These are phyloP conservation scores for Alternaria ventricosa DNA, from an alignment of 2,329 filamentous ascomycete genomes.

Conservation along the genomic window DNA sequence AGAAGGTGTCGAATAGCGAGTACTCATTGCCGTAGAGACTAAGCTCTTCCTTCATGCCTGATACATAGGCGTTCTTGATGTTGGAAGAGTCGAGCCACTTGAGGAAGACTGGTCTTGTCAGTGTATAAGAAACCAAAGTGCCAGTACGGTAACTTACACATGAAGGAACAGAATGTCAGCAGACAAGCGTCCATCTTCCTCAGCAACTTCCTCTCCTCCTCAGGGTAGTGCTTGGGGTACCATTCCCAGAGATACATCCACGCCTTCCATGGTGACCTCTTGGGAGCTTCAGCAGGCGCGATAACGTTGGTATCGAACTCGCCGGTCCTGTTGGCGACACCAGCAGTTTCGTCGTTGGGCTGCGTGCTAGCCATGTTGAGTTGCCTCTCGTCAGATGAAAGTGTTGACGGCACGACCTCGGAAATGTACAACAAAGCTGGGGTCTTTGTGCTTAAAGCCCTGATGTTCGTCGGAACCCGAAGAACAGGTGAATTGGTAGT, in stretches of 20 bases:
- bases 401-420: slow-evolving; percentile 7
- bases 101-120: slow-evolving; percentile 40
- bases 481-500: slow-evolving; percentile 33
- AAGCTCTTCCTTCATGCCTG: slow-evolving; percentile 43
- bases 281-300: slow-evolving; percentile 43
- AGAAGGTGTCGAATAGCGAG: slow-evolving; percentile 54
- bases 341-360: slow-evolving; percentile 28
- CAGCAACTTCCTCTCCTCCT: slow-evolving; percentile 42
- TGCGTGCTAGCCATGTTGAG: slow-evolving; percentile 25
- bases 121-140: background rate
- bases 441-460: slow-evolving; percentile 6
- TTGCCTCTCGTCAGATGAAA: background rate
- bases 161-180: slow-evolving; percentile 46
- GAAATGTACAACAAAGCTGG: slow-evolving; percentile 2
- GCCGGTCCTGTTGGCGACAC: slow-evolving; percentile 25
- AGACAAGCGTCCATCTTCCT: slow-evolving; percentile 47
- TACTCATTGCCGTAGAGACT: slow-evolving; percentile 65
- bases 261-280: slow-evolving; percentile 47
- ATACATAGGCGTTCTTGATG: slow-evolving; percentile 55
- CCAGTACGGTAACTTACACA: slow-evolving; percentile 35
- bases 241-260: slow-evolving; percentile 50
- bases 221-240: slow-evolving; percentile 47
- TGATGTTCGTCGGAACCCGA: slow-evolving; percentile 10
- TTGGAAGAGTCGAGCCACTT: slow-evolving; percentile 49
- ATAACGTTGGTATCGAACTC: slow-evolving; percentile 38